These are phyloP conservation scores for Pythium folliculosum DNA, from an alignment of 352 stramenopile genomes.

Conservation along the genomic window DNA sequence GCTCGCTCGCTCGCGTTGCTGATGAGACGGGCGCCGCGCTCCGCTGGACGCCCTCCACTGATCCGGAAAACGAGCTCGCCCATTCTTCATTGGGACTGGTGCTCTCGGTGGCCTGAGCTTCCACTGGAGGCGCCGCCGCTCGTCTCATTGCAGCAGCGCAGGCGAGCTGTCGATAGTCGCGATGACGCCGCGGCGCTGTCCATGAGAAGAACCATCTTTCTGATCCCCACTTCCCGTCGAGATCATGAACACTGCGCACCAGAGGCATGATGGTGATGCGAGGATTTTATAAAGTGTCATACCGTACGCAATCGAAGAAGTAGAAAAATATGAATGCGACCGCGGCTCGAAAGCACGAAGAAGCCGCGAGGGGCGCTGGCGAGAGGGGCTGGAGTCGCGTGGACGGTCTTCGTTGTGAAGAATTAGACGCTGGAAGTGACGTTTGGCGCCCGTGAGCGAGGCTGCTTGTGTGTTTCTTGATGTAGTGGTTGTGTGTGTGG, in stretches of 20 bases:
- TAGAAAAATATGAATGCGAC: background rate
- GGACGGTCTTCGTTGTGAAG: background rate
- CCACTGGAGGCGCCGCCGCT: too few species aligned
- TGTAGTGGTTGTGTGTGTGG: too few species aligned
- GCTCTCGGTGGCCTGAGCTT: background rate
- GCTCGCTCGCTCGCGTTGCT: too few species aligned
- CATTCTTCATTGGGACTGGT: background rate
- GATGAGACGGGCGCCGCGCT: background rate
- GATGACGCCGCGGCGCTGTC: background rate
- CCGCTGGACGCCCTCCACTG: background rate
- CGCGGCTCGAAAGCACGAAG: background rate
- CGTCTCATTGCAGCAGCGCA: too few species aligned
- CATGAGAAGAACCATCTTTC: constrained; percentile 8
- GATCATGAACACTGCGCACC: too few species aligned
- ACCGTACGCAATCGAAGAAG: background rate
- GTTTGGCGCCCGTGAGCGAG: too few species aligned
- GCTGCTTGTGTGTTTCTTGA: too few species aligned
- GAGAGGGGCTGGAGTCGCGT: background rate
- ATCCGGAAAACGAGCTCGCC: background rate
- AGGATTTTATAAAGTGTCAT: background rate
- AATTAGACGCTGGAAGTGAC: background rate
- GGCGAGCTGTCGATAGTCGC: background rate
- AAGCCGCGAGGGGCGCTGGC: too few species aligned
- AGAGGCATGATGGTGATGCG: background rate
- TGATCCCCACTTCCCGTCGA: background rate